Evolutionary conservation across 495 filamentous ascomycete genomes (phyloP).

Genomic region (Neurospora cerealis): DNA sequence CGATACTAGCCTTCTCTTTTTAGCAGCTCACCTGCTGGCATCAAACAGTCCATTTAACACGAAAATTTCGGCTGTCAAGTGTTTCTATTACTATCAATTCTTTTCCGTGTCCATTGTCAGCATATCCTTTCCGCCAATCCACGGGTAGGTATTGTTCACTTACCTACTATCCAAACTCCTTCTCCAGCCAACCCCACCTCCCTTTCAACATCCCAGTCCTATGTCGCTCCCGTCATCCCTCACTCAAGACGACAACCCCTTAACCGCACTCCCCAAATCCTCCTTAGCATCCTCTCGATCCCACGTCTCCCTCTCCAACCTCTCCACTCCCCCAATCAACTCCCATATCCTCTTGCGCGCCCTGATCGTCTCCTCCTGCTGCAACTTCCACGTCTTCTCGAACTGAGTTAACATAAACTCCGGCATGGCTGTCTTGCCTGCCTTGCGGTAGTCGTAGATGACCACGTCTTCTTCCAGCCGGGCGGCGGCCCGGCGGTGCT

Average conservation of each 20-base stretch:
- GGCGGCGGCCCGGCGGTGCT: conserved; percentile 67
- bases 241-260: neutral
- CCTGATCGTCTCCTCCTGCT: conserved; percentile 47
- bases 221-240: neutral
- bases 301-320: conserved; percentile 66
- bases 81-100: neutral
- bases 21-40: neutral
- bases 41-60: neutral
- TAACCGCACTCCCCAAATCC: conserved; percentile 48
- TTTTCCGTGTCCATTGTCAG: neutral
- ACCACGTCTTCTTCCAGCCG: conserved; percentile 74
- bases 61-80: neutral
- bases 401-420: conserved; percentile 61
- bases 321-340: conserved; percentile 45
- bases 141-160: neutral
- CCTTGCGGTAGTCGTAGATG: conserved; percentile 68
- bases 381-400: conserved; percentile 50
- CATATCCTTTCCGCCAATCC: neutral
- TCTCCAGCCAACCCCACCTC: neutral
- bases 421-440: conserved; percentile 48
- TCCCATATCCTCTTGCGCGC: conserved; percentile 39
- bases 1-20: neutral
- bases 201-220: neutral
- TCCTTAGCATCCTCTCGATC: conserved; percentile 60
- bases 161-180: neutral